These are phyloP conservation scores for Erodium trifolium DNA, from an alignment of 441 rosid genomes.

Conservation along the genomic window DNA sequence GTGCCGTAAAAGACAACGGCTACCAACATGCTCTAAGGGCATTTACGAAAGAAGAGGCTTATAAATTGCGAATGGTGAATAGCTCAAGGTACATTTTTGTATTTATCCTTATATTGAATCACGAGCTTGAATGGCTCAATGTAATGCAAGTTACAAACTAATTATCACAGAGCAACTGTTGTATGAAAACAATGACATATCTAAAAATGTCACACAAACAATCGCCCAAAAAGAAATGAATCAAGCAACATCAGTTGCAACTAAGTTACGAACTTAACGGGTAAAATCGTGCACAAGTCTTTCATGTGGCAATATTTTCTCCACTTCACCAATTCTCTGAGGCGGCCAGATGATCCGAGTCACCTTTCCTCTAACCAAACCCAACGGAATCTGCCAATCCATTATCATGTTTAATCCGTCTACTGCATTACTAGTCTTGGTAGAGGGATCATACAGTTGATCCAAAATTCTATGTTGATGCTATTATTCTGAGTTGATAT, in stretches of 20 bases:
- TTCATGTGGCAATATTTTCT: slow-evolving; percentile 17
- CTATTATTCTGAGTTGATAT: too few species aligned
- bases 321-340: slow-evolving; percentile 43
- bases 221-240: background rate
- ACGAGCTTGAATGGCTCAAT: background rate
- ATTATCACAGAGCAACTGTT: background rate
- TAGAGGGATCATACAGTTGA: background rate
- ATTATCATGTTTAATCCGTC: background rate
- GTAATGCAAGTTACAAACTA: background rate
- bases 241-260: background rate
- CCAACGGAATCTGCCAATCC: slow-evolving; percentile 65
- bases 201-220: background rate
- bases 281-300: slow-evolving; percentile 16
- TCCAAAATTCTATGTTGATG: too few species aligned
- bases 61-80: too few species aligned
- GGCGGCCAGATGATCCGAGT: slow-evolving; percentile 78
- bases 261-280: background rate
- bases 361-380: slow-evolving; percentile 61
- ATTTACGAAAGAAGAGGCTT: too few species aligned
- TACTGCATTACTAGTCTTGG: background rate
- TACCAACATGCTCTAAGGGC: too few species aligned
- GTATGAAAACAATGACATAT: background rate
- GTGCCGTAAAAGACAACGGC: too few species aligned
- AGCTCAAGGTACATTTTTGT: too few species aligned
- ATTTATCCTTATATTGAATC: background rate